Evolutionary conservation across 495 filamentous ascomycete genomes (phyloP).

Genomic region (Penicillium daleae): DNA sequence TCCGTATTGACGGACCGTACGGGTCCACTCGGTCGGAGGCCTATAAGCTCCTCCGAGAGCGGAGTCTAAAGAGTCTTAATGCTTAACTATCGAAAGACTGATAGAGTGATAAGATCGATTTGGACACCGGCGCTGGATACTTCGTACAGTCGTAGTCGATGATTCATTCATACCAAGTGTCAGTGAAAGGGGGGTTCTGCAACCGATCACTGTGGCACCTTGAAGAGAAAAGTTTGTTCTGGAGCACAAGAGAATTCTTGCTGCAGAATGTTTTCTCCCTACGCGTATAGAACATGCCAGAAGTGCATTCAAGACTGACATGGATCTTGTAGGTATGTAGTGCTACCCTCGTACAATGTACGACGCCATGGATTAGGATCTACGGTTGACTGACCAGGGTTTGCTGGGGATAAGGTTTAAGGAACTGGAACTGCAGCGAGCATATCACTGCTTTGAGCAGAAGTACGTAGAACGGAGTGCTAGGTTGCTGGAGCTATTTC

Average conservation of each 20-base stretch:
- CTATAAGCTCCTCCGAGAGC: conserved; percentile 18
- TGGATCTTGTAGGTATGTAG: background rate
- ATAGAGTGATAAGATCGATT: conserved; percentile 6
- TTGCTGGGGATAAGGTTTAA: background rate
- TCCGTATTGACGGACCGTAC: background rate
- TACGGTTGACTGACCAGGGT: conserved; percentile 3
- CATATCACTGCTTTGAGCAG: background rate
- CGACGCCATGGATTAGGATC: background rate
- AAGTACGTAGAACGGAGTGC: background rate
- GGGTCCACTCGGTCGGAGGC: background rate
- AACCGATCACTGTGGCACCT: background rate
- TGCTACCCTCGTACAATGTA: background rate
- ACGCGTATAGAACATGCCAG: background rate
- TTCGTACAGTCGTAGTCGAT: background rate
- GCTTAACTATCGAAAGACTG: background rate
- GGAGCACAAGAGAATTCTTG: background rate
- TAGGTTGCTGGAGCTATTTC: background rate
- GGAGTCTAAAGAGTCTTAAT: conserved; percentile 7
- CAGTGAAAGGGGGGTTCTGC: background rate
- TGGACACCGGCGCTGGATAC: background rate
- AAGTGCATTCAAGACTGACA: conserved; percentile 1
- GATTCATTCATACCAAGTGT: background rate
- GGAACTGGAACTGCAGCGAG: background rate
- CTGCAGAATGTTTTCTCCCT: background rate
- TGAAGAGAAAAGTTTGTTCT: background rate